Conservation (phyloP, 352 stramenopile genomes). For the Halophytophthora polymorphica region DNA sequence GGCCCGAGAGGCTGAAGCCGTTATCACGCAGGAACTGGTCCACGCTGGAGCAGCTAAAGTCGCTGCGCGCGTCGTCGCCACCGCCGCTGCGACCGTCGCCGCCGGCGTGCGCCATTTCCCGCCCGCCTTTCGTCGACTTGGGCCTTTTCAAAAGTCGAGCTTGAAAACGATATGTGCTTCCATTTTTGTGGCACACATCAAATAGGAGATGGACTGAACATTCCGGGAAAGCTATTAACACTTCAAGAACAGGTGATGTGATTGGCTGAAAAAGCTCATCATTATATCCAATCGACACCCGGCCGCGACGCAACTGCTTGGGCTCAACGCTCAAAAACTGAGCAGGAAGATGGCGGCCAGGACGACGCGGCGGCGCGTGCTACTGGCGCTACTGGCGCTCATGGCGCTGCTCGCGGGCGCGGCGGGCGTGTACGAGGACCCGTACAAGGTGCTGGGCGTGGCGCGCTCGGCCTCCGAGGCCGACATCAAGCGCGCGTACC, state of each 20-base stretch:
- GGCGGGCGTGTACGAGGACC: slow-evolving; percentile 45
- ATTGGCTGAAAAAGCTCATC: no score
- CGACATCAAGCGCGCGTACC: slow-evolving; percentile 86
- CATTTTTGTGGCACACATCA: no score
- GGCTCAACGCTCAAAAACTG: no score
- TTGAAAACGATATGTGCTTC: no score
- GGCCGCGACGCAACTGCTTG: no score
- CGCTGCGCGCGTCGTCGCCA: slow-evolving; percentile 40
- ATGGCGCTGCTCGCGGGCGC: slow-evolving; percentile 9
- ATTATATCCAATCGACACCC: no score
- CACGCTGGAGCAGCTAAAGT: slow-evolving; percentile 66
- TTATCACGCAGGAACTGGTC: slow-evolving; percentile 81
- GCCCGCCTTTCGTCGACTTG: no score
- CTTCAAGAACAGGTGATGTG: no score
- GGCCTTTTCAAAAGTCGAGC: not conserved
- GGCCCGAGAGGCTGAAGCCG: slow-evolving; percentile 54
- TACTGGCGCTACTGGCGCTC: slow-evolving; percentile 13
- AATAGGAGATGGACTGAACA: no score
- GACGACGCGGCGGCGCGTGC: not conserved
- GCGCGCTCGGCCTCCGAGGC: slow-evolving; percentile 53
- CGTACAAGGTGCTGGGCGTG: slow-evolving; percentile 70
- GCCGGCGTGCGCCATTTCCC: slow-evolving; percentile 28
- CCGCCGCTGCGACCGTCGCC: slow-evolving; percentile 38
- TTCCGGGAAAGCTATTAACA: no score
- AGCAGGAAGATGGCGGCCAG: not conserved